Evolutionary conservation across 1,139 yeast genomes (phyloP).

Genomic region (Zhuliangozyma blackwelliae): DNA sequence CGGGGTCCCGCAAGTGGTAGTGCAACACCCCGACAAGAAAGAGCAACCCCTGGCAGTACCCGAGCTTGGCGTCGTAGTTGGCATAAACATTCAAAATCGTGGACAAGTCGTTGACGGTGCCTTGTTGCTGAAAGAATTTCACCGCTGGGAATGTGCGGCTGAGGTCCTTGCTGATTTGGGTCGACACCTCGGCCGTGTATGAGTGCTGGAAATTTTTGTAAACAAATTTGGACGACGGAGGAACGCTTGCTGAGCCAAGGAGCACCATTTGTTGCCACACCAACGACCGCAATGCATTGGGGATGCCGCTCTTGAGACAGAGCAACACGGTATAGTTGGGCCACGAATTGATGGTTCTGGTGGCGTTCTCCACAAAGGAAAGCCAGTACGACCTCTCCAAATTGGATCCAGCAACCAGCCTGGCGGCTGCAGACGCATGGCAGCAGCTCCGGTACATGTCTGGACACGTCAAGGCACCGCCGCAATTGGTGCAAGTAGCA

Average conservation of each 20-base stretch:
- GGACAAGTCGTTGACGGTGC: constrained; percentile 46
- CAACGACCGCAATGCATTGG: constrained; percentile 32
- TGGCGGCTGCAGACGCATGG: constrained; percentile 2
- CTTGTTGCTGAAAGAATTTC: constrained; percentile 43
- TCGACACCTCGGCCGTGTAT: constrained; percentile 36
- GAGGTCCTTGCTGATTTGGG: constrained; percentile 60
- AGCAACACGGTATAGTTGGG: constrained; percentile 45
- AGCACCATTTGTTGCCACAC: constrained; percentile 37
- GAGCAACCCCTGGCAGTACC: constrained; percentile 69
- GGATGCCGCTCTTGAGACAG: constrained; percentile 39
- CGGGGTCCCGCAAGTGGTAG: constrained; percentile 45
- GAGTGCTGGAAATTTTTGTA: constrained; percentile 44
- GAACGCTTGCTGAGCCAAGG: constrained; percentile 27
- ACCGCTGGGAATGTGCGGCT: constrained; percentile 61
- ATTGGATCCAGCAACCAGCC: constrained; percentile 10
- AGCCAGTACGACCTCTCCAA: constrained; percentile 45
- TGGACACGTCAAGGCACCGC: constrained; percentile 11
- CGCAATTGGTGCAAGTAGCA: constrained; percentile 27
- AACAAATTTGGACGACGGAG: constrained; percentile 32
- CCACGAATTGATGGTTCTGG: constrained; percentile 41
- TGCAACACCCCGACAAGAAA: constrained; percentile 63
- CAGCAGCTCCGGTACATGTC: constrained; percentile 11
- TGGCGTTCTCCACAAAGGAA: constrained; percentile 41
- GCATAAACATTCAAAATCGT: constrained; percentile 63
- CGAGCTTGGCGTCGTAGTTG: constrained; percentile 64